Evolutionary conservation across 306 rosid genomes (phyloP).

Genomic region (Vicia sativa): DNA sequence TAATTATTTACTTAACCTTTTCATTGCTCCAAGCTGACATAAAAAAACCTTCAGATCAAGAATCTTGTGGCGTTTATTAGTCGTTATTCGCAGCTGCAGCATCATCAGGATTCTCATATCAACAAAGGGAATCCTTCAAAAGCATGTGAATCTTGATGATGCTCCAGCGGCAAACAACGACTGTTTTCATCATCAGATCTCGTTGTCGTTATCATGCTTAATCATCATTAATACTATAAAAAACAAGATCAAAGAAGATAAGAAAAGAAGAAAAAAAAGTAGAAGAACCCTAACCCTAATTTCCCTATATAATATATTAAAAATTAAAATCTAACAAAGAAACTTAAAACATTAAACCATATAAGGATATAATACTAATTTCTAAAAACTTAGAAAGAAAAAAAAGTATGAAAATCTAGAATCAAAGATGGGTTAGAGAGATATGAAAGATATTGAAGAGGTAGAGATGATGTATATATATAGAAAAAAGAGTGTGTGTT

Average conservation of each 20-base stretch:
- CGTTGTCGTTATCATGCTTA: background rate
- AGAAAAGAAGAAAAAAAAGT: background rate
- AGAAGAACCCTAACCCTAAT: slow-evolving; percentile 57
- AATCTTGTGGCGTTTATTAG: slow-evolving; percentile 34
- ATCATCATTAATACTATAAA: slow-evolving; percentile 30
- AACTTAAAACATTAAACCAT: background rate
- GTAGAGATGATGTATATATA: slow-evolving; percentile 41
- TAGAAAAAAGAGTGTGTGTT: slow-evolving; percentile 13
- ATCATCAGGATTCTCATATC: slow-evolving; percentile 92
- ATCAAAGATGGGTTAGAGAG: background rate
- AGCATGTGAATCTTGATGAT: slow-evolving; percentile 89
- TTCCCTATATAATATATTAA: slow-evolving; percentile 22
- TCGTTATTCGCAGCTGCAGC: slow-evolving; percentile 82
- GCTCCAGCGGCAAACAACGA: slow-evolving; percentile 62
- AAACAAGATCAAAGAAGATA: background rate
- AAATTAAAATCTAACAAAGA: slow-evolving; percentile 36
- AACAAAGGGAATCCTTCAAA: slow-evolving; percentile 32
- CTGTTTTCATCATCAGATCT: slow-evolving; percentile 42
- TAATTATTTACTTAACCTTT: slow-evolving; percentile 39
- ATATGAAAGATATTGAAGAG: slow-evolving; percentile 32
- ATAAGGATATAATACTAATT: background rate
- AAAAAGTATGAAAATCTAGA: background rate
- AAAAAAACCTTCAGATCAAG: slow-evolving; percentile 22
- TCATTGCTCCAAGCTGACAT: slow-evolving; percentile 9
- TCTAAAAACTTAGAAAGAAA: background rate